Base-by-base conservation (phyloP, 208 protist species). In the Leishmania tropica region DNA sequence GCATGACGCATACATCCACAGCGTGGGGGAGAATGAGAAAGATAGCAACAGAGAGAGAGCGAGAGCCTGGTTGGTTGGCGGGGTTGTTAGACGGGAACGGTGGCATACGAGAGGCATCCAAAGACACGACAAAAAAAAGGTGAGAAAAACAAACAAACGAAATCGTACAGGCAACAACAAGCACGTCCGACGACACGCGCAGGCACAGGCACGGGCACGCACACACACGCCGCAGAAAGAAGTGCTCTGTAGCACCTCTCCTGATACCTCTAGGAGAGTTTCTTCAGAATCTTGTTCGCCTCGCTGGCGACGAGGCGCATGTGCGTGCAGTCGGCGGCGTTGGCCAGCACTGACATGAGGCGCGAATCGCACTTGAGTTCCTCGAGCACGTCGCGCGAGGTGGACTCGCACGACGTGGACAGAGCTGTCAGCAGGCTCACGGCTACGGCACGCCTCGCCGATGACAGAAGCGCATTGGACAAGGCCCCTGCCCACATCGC, bases 391-490 rank as follows among this genome's bases (percentile, higher is more conserved):
- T 80, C 75, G 5, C 78, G 78, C 65, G 83, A 64, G 54, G 68
- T 19, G 40, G 76, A 81, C 48, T 91, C 88, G 54, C 82, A 89
- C 10, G 88, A 80, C 60, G 83, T 81, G 5, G 87, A 83, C 53
- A 94, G 42, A 0, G 93, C 89, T 19, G 84, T 83, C 64, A 96
- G 80, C 54, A 96, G 60, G 75, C 85, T 89, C 65, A 86, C 78
- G 4, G 87, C 77, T 2, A 88, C 87, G 7, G 76, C 77, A 45
- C 79, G 83, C 56, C 88, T 86, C 47, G 79, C 31, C 67, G 78
- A 87, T 35, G 78, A 58, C 35, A 80, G 68, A 47, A 86, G 83
- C 54, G 83, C 83, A 54, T 65, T 81, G 24, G 82, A 85, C 45
- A 90, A 64, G n/a, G 88, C 87, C 24, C 80, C 78, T 3, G 76